A percentile compares a stretch with the other conserved stretches of the same genome.
Evolutionary conservation across 192 early-diverging fungal species (phyloP).

Genomic region (Entomortierella lignicola): DNA sequence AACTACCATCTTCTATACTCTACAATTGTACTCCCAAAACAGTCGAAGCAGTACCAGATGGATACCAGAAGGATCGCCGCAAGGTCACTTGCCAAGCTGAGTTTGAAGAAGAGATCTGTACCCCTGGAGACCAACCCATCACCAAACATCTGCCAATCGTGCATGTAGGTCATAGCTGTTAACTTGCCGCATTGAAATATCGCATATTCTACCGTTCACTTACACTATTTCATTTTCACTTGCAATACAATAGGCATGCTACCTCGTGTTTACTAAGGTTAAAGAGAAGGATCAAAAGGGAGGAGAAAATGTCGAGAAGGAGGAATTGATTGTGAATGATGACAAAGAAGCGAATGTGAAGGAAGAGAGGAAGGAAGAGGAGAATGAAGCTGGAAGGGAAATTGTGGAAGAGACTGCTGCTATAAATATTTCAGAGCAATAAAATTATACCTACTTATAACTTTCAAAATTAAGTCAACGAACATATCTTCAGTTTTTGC

Average conservation of each 20-base stretch:
- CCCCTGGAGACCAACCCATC: conserved; percentile 45
- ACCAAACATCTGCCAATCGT: conserved; percentile 66
- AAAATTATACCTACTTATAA: no score
- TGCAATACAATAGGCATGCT: conserved; percentile 50
- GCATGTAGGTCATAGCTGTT: conserved; percentile 64
- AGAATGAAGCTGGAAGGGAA: neutral
- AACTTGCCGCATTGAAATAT: neutral
- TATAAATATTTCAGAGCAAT: no score
- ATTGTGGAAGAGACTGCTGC: neutral
- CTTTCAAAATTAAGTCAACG: no score
- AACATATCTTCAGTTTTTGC: no score
- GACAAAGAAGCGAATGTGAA: no score
- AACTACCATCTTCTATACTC: no score
- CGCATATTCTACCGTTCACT: neutral
- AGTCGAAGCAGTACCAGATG: conserved; percentile 75
- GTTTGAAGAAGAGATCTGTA: conserved; percentile 51
- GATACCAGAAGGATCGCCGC: conserved; percentile 67
- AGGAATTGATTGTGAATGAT: no score
- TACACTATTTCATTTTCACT: neutral
- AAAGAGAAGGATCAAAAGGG: conserved; percentile 13
- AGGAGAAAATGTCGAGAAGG: neutral
- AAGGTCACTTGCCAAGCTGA: conserved; percentile 42
- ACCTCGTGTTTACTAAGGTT: conserved; percentile 58
- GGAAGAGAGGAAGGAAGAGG: no score
- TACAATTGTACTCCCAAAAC: conserved; percentile 16